Evolutionary conservation across 2,329 filamentous ascomycete genomes (phyloP).

Genomic region (Monilinia fructicola): DNA sequence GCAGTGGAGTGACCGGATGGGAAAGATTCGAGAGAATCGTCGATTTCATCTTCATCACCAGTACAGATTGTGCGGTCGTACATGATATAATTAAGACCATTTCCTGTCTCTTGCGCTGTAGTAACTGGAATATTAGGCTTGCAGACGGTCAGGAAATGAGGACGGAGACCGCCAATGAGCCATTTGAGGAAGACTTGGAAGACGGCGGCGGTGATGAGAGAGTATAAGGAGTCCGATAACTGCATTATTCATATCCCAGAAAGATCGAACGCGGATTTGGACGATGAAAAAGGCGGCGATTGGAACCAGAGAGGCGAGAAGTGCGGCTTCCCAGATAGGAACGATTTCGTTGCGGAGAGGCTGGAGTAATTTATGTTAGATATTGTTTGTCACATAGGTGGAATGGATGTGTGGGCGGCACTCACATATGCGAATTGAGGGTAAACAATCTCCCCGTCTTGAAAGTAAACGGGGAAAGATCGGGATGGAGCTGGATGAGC

Average conservation of each 20-base stretch:
- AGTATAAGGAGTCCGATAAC: conserved; percentile 69
- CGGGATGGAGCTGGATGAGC: conserved; percentile 64
- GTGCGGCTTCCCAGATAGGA: conserved; percentile 68
- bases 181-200: conserved; percentile 74
- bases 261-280: conserved; percentile 66
- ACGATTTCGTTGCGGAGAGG: conserved; percentile 66
- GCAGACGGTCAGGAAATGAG: conserved; percentile 70
- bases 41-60: conserved; percentile 61
- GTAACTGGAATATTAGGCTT: conserved; percentile 54
- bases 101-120: conserved; percentile 44
- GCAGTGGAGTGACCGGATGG: conserved; percentile 74
- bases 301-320: conserved; percentile 64
- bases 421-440: conserved; percentile 63
- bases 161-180: conserved; percentile 71
- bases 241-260: conserved; percentile 72
- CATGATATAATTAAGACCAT: conserved; percentile 62
- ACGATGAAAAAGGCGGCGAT: conserved; percentile 63
- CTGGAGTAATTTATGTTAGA: conserved; percentile 3
- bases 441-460: conserved; percentile 66
- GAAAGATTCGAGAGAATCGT: conserved; percentile 69
- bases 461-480: conserved; percentile 68
- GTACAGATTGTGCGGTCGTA: conserved; percentile 71
- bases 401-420: background rate
- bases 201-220: conserved; percentile 67
- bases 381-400: background rate